Base-by-base conservation (phyloP, 2,329 filamentous ascomycete genomes). In the Fusarium sp. region DNA sequence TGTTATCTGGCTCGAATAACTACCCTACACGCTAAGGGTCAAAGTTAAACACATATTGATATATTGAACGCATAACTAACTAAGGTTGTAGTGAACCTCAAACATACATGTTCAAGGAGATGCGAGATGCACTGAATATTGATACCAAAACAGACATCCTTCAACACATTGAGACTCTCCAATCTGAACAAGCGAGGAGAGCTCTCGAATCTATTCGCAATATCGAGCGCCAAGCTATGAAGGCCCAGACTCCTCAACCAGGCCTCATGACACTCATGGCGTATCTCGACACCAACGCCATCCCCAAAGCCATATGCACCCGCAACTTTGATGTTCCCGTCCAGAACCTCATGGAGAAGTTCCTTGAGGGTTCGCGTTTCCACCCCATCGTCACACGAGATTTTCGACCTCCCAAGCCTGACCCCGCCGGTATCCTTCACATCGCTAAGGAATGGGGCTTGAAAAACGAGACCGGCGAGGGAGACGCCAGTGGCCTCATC, bases 31-130 rank as follows among this genome's bases (percentile, higher is more conserved):
- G 38, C n/a, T 21, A 35, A 38, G 43, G 12, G 23, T 26, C 21
- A 35, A 38, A 43, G 12, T n/a, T 26, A 31, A 29, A 29, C 21
- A 41, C 18, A 43, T n/a, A 11, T 33, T 21, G 26, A 15, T 8
- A 8, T 31, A 11, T 39, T 21, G n/a, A 43, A 26, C 21, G 23
- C n/a, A 37, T 28, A 29, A 20, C 68, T 70, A 49, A 70, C 21
- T 8, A 6, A 33, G 3, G 42, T 53, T 18, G 11, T 68, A 97
- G 94, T 78, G 83, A 94, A 60, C 95, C 95, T 1, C 95, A 98
- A 80, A 96, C 92, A 73, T 93, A 97, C 86, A 99, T 98, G 95
- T 98, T 98, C 81, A 79, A 81, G 21, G 87, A 97, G 76, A 98
- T 99, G 95, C 91, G 91, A 69, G 77, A 82, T 16, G 91, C 89